Evolutionary conservation across 23 red algal species (phyloP).

Genomic region (Gracilaria gracilis): DNA sequence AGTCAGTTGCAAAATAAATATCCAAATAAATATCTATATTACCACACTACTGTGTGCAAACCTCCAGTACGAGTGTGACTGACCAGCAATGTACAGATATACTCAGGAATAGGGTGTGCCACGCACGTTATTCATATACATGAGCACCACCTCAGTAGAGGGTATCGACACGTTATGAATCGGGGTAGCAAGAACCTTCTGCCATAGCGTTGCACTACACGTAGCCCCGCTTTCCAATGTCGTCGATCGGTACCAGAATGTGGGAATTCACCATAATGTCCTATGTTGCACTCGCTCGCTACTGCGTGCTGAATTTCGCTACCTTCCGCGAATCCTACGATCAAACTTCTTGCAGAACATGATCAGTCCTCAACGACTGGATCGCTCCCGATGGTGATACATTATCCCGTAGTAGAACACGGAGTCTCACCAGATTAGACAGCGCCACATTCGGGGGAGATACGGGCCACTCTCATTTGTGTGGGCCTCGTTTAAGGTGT

Average conservation of each 20-base stretch:
- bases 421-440: background rate
- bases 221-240: background rate
- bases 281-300: slow-evolving; percentile 9
- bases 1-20: no score
- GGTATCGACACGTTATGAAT: background rate
- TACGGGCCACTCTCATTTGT: slow-evolving; percentile 2
- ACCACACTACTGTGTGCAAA: no score
- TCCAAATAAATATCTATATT: no score
- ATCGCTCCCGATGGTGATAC: background rate
- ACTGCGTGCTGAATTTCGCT: slow-evolving; percentile 22
- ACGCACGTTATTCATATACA: no score
- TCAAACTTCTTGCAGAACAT: background rate
- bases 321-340: background rate
- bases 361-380: background rate
- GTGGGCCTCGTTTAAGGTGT: background rate
- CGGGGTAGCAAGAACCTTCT: no score
- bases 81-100: no score
- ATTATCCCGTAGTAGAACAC: slow-evolving; percentile 10
- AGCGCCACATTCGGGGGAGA: slow-evolving; percentile 1
- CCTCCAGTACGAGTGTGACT: no score
- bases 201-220: background rate
- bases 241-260: background rate
- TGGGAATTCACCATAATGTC: background rate
- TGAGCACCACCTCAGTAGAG: no score
- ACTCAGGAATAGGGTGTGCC: background rate